Base-by-base conservation (phyloP, 2,329 filamentous ascomycete species). In the Colletotrichum somersetense region DNA sequence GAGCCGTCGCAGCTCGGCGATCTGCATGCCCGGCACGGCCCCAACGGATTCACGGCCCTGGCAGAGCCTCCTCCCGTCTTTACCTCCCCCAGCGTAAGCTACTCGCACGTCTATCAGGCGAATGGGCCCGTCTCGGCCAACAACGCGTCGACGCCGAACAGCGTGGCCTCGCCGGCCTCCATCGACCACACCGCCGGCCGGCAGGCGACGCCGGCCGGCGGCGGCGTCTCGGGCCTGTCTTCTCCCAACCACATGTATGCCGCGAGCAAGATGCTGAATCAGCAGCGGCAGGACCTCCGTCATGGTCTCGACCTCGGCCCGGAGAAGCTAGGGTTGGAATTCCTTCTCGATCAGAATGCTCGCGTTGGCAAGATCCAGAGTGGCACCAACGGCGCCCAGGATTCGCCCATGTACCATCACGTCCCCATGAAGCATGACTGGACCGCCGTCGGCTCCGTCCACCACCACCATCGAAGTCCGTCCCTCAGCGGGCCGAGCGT, bases 271-370 rank as follows among this genome's bases (percentile, higher is more conserved):
- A 71, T 78, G 71, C 78, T 83, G 66, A 84, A 79, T 73, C 87
- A 86, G 76, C 88, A 88, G 75, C 83, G 84, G 8, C 82, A 86
- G 40, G 84, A 86, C 26, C 81, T 86, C 62, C 79, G 84, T 23
- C 89, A 91, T 68, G 87, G 86, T 50, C 79, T 92, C 1, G 88
- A 92, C 50, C 82, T 93, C 70, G 87, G 88, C 3, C 84, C 88
- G 1, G 93, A 95, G 77, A 88, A 91, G 58, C 85, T 95, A 11
- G 91, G 91, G 7, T 88, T 96, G 42, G 91, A 91, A 69, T 95
- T 95, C 75, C 84, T 96, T 2, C 85, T 96, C 1, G 90, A 91
- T 71, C 82, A 87, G 44, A 85, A 87, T 8, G 87, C 89, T 61
- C 87, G 86, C 68, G 85, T 87, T 30, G 85, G 81, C 74, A 86